Percentiles rank a stretch among this genome's conserved stretches.
Conservation (phyloP, 169 alveolate species). For the Plasmodium cynomolgi region DNA sequence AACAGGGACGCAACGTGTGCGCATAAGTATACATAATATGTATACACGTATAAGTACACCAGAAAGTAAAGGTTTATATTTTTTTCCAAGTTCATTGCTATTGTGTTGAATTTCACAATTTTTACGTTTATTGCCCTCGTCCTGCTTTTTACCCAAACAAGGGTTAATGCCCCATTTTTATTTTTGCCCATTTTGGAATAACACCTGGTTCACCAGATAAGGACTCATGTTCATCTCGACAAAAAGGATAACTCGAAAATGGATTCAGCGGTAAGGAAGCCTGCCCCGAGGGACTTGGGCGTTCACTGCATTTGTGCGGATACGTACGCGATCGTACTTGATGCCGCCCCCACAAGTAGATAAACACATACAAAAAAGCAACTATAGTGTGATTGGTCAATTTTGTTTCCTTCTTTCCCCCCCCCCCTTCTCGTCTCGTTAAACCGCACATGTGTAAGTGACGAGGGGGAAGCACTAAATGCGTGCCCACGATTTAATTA, state of each 20-base stretch:
- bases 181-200: neutral
- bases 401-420: neutral
- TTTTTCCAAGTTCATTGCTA: neutral
- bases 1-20: neutral
- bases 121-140: neutral
- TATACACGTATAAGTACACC: neutral
- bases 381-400: neutral
- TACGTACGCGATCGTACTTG: neutral
- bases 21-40: neutral
- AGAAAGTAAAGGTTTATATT: neutral
- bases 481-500: neutral
- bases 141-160: neutral
- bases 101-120: neutral
- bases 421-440: neutral
- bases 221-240: neutral
- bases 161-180: neutral
- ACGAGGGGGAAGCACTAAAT: neutral
- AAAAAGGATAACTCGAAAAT: neutral
- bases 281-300: neutral
- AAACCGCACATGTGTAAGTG: neutral
- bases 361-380: neutral
- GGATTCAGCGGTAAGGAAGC: conserved; percentile 3
- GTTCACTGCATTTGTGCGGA: neutral
- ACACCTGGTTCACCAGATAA: neutral
- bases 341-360: neutral